Base-by-base conservation (phyloP, 2,329 filamentous ascomycete genomes). In the Cladosporium sp. region DNA sequence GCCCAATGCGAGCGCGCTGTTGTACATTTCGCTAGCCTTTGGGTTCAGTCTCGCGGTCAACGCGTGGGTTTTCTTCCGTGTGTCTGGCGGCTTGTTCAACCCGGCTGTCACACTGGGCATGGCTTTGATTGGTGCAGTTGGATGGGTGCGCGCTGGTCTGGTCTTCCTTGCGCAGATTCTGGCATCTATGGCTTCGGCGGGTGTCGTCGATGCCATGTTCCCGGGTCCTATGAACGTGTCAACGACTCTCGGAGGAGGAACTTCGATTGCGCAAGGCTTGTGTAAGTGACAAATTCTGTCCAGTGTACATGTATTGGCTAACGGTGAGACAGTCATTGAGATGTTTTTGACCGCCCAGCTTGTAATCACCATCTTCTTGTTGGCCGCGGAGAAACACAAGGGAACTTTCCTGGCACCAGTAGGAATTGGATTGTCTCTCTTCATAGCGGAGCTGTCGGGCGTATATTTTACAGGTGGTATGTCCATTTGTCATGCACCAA, bases 261-360 rank as follows among this genome's bases (percentile, higher is more conserved):
- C 73, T 3, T 72, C 71, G 1, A 58, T 74, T 19, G 65, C 62
- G 19, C 70, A 69, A 30, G 74, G 73, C 11, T 57, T 77, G 3
- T 77, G 59, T 60, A 48, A 49, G 56, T 52, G 22, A 27, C 9
- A 9, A 27, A 5, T 4, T 9, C 9, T 12, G 12, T 43, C 3
- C 38, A 3, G 13, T 12, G 38, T 13, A 15, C 12, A 7, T 13
- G 18, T 25, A 9, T 18, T n/a, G 5, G 43, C 54, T 59, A 22
- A 59, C 35, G 4, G 9, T 29, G 3, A 9, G 3, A 16, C 47
- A 60, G 57, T 69, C 62, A 75, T 77, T 48, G 74, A 77, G 54
- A 74, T 75, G 71, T 72, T 77, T 49, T 62, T 76, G 33, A 77
- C 74, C 2, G 68, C 71, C n/a, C 60, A 70, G 57, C 67, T 77